phyloP scores from a whole-genome alignment of 805 yeast genomes.

The Zygoascus flipseniorum region DNA sequence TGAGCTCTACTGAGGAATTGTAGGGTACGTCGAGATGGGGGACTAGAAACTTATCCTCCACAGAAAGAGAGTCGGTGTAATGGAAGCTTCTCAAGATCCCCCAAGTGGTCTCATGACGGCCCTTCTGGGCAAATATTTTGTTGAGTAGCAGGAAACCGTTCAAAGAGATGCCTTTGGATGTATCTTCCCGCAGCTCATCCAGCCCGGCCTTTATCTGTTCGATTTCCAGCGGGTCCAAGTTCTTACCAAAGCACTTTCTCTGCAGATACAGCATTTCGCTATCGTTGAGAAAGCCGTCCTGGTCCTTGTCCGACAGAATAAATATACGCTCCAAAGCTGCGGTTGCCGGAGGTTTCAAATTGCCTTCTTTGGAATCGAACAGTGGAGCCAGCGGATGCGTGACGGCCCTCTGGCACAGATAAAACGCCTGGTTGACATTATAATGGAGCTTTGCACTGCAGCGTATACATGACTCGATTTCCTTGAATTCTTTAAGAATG shows the following conservation, averaged over 20 bases:
- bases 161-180: constrained; percentile 46
- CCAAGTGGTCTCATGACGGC: constrained; percentile 97
- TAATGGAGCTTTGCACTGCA: constrained; percentile 78
- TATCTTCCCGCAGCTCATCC: constrained; percentile 3
- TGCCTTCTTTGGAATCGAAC: constrained; percentile 84
- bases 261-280: constrained; percentile 66
- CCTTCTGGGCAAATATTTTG: constrained; percentile 77
- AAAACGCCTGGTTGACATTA: constrained; percentile 87
- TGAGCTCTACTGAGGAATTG: constrained; percentile 55
- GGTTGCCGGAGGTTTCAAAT: constrained; percentile 65
- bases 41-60: constrained; percentile 67
- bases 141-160: constrained; percentile 73
- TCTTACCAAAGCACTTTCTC: constrained; percentile 60
- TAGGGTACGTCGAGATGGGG: constrained; percentile 38
- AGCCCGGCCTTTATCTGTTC: constrained; percentile 33
- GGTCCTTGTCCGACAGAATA: constrained; percentile 78
- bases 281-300: constrained; percentile 72
- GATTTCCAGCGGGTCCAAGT: constrained; percentile 34
- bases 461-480: constrained; percentile 84
- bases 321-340: constrained; percentile 76
- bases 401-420: constrained; percentile 86
- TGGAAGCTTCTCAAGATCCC: constrained; percentile 81
- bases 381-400: constrained; percentile 89
- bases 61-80: constrained; percentile 84
- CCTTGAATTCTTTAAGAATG: constrained; percentile 81